Evolutionary conservation across 2,329 filamentous ascomycete species (phyloP).

Genomic region (Drechslerella stenobrocha): DNA sequence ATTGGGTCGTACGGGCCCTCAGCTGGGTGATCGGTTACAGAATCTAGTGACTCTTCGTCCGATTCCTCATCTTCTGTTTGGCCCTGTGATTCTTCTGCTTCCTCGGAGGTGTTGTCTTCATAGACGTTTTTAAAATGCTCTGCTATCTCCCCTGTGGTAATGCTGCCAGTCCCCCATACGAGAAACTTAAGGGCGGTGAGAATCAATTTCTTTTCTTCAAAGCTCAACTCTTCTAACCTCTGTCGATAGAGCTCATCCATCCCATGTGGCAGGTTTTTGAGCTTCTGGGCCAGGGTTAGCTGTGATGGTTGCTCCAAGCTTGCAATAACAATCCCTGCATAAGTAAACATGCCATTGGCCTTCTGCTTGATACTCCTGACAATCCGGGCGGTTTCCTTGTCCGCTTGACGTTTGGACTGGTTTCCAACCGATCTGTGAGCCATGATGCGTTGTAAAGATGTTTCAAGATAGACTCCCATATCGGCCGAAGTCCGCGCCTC

Average conservation of each 20-base stretch:
- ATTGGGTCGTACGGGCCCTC: slow-evolving; percentile 19
- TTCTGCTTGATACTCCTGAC: slow-evolving; percentile 33
- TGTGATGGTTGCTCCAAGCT: slow-evolving; percentile 41
- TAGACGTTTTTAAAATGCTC: slow-evolving; percentile 40
- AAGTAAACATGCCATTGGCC: slow-evolving; percentile 46
- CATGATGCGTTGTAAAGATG: slow-evolving; percentile 34
- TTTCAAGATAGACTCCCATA: slow-evolving; percentile 34
- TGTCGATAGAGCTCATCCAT: slow-evolving; percentile 41
- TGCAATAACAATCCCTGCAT: slow-evolving; percentile 37
- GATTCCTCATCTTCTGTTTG: background rate
- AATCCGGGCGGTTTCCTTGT: slow-evolving; percentile 17
- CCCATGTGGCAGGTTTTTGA: slow-evolving; percentile 39
- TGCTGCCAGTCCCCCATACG: slow-evolving; percentile 24
- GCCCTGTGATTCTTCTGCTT: background rate
- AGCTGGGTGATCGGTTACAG: background rate
- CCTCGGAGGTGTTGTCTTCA: background rate
- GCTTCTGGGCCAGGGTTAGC: slow-evolving; percentile 23
- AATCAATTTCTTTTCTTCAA: slow-evolving; percentile 31
- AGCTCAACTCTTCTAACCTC: slow-evolving; percentile 27
- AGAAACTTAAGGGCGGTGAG: slow-evolving; percentile 28
- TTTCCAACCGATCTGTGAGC: slow-evolving; percentile 7
- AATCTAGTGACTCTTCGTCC: background rate
- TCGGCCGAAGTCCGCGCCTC: slow-evolving; percentile 30
- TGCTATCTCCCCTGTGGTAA: slow-evolving; percentile 31
- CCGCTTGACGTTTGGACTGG: background rate